Evolutionary conservation across 2,329 filamentous ascomycete species (phyloP), one percentile per base, ranked within the genome.

Genomic region (Pseudophaeomoniella oleicola): DNA sequence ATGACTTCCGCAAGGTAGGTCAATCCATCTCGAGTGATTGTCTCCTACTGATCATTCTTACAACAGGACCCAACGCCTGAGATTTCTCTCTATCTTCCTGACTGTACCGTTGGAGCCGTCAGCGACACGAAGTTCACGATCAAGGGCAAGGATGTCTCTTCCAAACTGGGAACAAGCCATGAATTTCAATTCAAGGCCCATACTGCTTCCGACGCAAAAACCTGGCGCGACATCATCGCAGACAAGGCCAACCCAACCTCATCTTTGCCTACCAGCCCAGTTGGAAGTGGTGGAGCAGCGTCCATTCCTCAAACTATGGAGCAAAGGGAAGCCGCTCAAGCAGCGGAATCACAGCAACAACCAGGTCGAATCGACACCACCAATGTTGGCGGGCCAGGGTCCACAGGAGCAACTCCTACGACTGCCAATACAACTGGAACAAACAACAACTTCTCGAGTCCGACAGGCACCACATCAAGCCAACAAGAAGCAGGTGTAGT

Each of bases 141-240:
- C 57, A 94, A 94, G 66, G 90, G 90, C 57, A 96, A 96, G 60
- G 87, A 98, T 55, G 75, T 79, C 39, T 80, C 78, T 50, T 81
- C 78, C 63, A 88, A 85, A 53, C 72, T 94, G 46, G 74, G 80
- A 34, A 83, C 87, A 45, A 74, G 63, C 16, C 77, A 84, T 30
- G 88, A 96, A 59, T 68, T 92, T 27, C 64, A 71, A 18, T 94
- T 94, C 74, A 92, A 92, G 63, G 86, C 87, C 0, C 80, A 86
- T 58, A 85, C 81, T 1, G 58, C 83, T 2, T 67, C 71, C 17
- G 85, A 93, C 44, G 86, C 88, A 0, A 67, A 80, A 57, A 81
- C 84, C 57, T 96, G 88, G 88, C 86, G 77, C 59, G 71, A 79
- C 19, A 64, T 84, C 44, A 80, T 94, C 50, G 40, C 41, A 29